Evolutionary conservation across 441 rosid species (phyloP).

Genomic region (Aquilaria agallochum): DNA sequence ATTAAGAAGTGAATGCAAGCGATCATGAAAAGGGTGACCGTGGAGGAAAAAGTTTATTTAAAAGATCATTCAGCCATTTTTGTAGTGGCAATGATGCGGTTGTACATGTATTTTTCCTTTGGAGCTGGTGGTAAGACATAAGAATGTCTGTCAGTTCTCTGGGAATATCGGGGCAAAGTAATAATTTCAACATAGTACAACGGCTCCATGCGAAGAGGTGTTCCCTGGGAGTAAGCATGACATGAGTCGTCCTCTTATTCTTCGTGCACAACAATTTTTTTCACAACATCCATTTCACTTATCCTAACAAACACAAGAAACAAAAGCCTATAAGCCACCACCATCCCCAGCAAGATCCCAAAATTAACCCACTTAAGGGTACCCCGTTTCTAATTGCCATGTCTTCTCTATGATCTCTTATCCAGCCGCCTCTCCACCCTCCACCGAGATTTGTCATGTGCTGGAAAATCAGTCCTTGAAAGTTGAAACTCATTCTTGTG

Average conservation of each 20-base stretch:
- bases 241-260: slow-evolving; percentile 6
- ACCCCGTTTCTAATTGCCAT: slow-evolving; percentile 38
- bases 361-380: slow-evolving; percentile 59
- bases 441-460: slow-evolving; percentile 11
- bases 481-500: slow-evolving; percentile 40
- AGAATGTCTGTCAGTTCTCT: no score
- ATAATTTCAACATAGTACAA: no score
- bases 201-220: slow-evolving; percentile 6
- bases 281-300: slow-evolving; percentile 27
- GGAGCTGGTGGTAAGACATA: no score
- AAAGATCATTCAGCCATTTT: no score
- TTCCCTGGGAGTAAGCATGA: slow-evolving; percentile 12
- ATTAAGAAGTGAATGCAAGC: no score
- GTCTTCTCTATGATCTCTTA: slow-evolving; percentile 27
- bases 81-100: no score
- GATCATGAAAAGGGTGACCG: no score
- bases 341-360: slow-evolving; percentile 37
- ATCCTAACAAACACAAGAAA: slow-evolving; percentile 34
- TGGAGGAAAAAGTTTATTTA: no score
- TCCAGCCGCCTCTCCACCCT: slow-evolving; percentile 16
- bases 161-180: no score
- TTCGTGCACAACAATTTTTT: not conserved
- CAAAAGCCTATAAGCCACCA: slow-evolving; percentile 25
- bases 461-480: slow-evolving; percentile 22
- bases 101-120: no score